phyloP scores from a whole-genome alignment of 2,329 filamentous ascomycete species.

The Penicillium occitanis region DNA sequence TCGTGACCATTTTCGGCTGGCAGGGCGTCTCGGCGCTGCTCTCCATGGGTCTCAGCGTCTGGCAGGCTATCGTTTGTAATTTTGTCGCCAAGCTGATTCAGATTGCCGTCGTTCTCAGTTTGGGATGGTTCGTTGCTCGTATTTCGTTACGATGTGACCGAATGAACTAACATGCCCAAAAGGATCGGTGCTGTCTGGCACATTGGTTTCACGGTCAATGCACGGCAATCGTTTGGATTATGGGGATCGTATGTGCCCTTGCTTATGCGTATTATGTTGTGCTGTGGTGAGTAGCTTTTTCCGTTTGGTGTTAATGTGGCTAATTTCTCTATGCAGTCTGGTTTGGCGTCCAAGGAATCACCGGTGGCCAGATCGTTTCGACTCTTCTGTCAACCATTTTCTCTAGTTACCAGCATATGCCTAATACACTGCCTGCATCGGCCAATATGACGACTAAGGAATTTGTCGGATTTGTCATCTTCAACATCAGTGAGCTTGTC shows the following conservation, averaged over 20 bases:
- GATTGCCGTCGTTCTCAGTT: background rate
- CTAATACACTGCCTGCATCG: constrained; percentile 36
- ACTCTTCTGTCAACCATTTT: constrained; percentile 35
- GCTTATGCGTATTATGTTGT: constrained; percentile 25
- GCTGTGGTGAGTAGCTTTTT: too few species aligned
- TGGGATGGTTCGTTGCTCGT: background rate
- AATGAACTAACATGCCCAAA: too few species aligned
- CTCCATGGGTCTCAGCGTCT: constrained; percentile 41
- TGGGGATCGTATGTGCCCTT: constrained; percentile 44
- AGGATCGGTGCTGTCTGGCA: constrained; percentile 38
- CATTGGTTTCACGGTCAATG: constrained; percentile 47
- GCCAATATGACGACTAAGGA: constrained; percentile 37
- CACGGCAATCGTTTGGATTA: constrained; percentile 45
- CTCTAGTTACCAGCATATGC: constrained; percentile 37
- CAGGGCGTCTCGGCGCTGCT: constrained; percentile 40
- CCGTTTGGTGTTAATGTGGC: too few species aligned
- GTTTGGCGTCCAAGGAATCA: constrained; percentile 42
- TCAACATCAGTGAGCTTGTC: constrained; percentile 27
- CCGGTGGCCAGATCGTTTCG: constrained; percentile 38
- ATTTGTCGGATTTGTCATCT: constrained; percentile 41
- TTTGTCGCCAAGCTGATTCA: constrained; percentile 6
- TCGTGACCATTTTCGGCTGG: constrained; percentile 26
- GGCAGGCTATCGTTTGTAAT: constrained; percentile 32
- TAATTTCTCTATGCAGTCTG: constrained; percentile 24
- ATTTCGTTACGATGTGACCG: too few species aligned